Percentiles rank a stretch among this genome's conserved stretches.
phyloP scores from a whole-genome alignment of 257 asterid genomes.

The Petunia secreta region DNA sequence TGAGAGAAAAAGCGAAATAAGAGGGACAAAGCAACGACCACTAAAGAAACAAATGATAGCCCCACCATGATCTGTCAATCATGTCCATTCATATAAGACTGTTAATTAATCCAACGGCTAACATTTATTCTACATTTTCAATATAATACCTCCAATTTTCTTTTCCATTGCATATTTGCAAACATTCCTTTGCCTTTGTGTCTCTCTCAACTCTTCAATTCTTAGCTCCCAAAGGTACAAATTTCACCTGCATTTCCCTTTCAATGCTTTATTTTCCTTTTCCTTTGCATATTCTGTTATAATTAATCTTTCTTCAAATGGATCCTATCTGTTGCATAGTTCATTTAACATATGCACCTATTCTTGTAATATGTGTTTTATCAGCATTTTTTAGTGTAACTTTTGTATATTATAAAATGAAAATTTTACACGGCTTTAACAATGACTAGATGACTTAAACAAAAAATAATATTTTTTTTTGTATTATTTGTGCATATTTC shows the following conservation, averaged over 20 bases:
- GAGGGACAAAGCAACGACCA: neutral
- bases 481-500: no score
- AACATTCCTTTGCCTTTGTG: neutral
- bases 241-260: neutral
- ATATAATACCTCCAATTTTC: slow-evolving; percentile 33
- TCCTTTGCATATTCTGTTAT: neutral
- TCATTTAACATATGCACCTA: neutral
- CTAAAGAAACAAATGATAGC: slow-evolving; percentile 30
- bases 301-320: neutral
- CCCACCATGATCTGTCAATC: slow-evolving; percentile 30
- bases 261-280: neutral
- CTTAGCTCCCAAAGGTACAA: slow-evolving; percentile 10
- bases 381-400: no score
- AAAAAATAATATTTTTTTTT: no score
- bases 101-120: slow-evolving; percentile 31
- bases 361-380: no score
- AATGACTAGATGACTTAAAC: no score
- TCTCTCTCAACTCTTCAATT: neutral
- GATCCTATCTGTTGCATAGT: neutral
- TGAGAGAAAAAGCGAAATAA: slow-evolving; percentile 33
- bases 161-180: neutral
- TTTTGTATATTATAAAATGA: no score
- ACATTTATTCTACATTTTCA: slow-evolving; percentile 25
- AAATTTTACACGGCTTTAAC: no score
- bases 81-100: slow-evolving; percentile 35